Base-by-base conservation (phyloP, 495 filamentous ascomycete species). In the Xylaria scruposa region DNA sequence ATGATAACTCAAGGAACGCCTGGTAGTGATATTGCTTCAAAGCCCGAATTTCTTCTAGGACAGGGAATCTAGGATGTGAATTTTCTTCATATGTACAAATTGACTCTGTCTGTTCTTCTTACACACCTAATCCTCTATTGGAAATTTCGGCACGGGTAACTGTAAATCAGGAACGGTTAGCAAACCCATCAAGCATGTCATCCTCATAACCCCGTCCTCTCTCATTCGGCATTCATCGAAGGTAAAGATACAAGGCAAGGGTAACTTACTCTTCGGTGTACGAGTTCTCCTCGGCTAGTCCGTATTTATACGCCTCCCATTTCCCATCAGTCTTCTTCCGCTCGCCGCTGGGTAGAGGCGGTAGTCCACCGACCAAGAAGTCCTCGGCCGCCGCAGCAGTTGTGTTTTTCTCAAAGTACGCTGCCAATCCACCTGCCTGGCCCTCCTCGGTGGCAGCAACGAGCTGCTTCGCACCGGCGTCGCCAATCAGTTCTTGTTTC, bases 401-500 rank as follows among this genome's bases (percentile, higher is more conserved):
- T 46, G 90, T 87, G 66, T 79, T 82, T 79, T 92, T 91, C 85
- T 93, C 88, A 46, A 95, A 91, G 65, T 90, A 90, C 36, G 87
- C 87, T 19, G 92, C 88, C 47, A 97, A 78, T 0, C 93, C 91
- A 29, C 87, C 90, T 71, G 88, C 85, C 74, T 90, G 85, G 38
- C 92, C 94, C 74, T 94, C 86, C 79, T 95, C 85, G 84, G 92
- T 90, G n/a, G 92, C 90, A n/a, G 87, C 87, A 13, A 94, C 88
- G 63, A 99, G 84, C 78, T 93, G 90, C 84, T 95, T 93, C 74
- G 81, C 81, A 17, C 96, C 96, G 13, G 89, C 93, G 74, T 97
- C 91, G 65, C 96, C 97, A 75, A 97, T 87, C 77, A 94, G 86
- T 73, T 94, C 91, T 62, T 94, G 91, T 78, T 92, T 94, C 4